These are phyloP conservation scores for Lentinus brumalis DNA, from an alignment of 768 basidiomycete genomes.

Conservation along the genomic window DNA sequence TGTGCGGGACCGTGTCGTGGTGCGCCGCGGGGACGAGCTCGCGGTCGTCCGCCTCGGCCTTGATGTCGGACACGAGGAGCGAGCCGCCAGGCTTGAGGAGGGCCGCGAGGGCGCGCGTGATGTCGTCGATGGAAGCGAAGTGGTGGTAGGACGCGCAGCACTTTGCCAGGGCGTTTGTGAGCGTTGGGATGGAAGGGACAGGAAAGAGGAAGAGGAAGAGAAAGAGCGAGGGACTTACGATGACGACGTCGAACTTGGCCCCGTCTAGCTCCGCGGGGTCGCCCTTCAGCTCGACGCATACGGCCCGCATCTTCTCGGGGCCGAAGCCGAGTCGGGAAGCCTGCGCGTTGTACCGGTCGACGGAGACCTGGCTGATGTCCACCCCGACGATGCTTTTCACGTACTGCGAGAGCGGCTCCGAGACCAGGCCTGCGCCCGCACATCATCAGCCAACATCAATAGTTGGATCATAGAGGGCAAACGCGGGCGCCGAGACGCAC, in stretches of 20 bases:
- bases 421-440: conserved; percentile 53
- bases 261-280: conserved; percentile 51
- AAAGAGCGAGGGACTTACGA: conserved; percentile 47
- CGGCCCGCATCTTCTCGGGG: conserved; percentile 66
- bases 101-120: conserved; percentile 51
- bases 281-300: conserved; percentile 57
- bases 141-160: conserved; percentile 70
- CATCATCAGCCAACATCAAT: neutral
- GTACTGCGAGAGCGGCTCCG: conserved; percentile 62
- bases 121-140: conserved; percentile 48
- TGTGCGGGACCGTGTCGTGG: conserved; percentile 54
- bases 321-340: conserved; percentile 63
- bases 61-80: conserved; percentile 60
- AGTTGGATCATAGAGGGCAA: too few species aligned
- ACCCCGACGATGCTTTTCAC: conserved; percentile 69
- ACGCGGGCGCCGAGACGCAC: conserved; percentile 33
- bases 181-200: neutral
- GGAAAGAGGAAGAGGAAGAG: neutral
- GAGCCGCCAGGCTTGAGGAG: conserved; percentile 65
- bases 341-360: conserved; percentile 63
- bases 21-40: conserved; percentile 40
- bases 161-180: conserved; percentile 37
- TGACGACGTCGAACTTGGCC: conserved; percentile 65
- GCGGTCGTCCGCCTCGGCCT: conserved; percentile 31
- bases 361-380: conserved; percentile 74